These are phyloP conservation scores for Monosiga brevicollis DNA, from an alignment of 78 protist species.

Conservation along the genomic window DNA sequence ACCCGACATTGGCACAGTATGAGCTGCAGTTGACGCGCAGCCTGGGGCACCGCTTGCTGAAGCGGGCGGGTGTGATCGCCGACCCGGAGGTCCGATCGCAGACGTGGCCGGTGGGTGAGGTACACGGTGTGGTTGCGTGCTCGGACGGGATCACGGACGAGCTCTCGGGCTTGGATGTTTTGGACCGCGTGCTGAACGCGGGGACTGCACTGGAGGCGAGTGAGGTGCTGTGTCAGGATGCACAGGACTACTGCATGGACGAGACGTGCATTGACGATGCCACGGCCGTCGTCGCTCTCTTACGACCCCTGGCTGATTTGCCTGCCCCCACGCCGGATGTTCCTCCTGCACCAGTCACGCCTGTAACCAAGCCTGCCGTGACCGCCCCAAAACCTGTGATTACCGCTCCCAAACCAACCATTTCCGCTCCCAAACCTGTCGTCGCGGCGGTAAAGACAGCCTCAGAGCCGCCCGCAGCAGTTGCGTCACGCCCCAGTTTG, in stretches of 20 bases:
- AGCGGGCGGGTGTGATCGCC: not conserved
- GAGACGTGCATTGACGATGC: not conserved
- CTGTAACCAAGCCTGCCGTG: too few species aligned
- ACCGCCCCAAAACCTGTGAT: too few species aligned
- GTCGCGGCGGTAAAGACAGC: too few species aligned
- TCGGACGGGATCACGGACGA: not conserved
- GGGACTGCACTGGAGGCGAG: not conserved
- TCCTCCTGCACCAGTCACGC: too few species aligned
- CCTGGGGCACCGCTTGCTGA: not conserved
- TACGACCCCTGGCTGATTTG: too few species aligned
- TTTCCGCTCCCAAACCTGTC: too few species aligned
- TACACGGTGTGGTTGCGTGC: not conserved
- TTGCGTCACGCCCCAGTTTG: too few species aligned
- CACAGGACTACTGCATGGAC: not conserved
- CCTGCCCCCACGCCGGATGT: too few species aligned
- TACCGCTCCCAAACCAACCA: too few species aligned
- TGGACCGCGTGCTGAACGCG: not conserved
- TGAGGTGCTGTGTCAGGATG: not conserved
- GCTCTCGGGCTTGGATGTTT: not conserved
- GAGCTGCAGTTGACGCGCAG: not conserved
- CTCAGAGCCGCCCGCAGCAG: too few species aligned
- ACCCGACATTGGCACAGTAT: not conserved
- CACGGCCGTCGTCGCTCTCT: not conserved
- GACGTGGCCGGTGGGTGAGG: too few species aligned
- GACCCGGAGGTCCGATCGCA: not conserved